phyloP scores from a whole-genome alignment of 2,329 filamentous ascomycete species.

The Pseudogymnoascus sp. region DNA sequence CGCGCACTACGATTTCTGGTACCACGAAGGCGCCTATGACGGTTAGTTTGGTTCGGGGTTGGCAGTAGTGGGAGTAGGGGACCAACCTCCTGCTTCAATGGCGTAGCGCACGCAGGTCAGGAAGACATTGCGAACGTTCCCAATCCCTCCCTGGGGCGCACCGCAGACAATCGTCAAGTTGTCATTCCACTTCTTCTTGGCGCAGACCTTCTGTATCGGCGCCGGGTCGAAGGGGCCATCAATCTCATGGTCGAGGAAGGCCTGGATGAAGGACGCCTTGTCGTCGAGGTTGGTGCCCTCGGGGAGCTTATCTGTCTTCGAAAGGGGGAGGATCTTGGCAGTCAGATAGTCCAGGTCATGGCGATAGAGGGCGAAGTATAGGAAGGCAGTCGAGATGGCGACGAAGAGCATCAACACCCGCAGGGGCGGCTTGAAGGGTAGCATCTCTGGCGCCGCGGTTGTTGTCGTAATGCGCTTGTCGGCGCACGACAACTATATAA shows the following conservation, averaged over 20 bases:
- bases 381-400: not conserved
- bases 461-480: not conserved
- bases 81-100: slow-evolving; percentile 39
- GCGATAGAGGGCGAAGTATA: not conserved
- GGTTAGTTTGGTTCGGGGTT: slow-evolving; percentile 12
- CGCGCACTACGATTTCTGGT: slow-evolving; percentile 22
- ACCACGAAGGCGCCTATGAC: slow-evolving; percentile 26
- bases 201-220: slow-evolving; percentile 25
- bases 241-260: slow-evolving; percentile 15
- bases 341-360: not conserved
- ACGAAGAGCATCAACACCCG: not conserved
- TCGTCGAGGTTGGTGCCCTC: not conserved
- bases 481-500: not conserved
- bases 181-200: slow-evolving; percentile 32
- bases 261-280: slow-evolving; percentile 14
- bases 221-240: slow-evolving; percentile 19
- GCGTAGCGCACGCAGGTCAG: slow-evolving; percentile 39
- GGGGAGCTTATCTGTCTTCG: not conserved
- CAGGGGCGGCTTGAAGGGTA: not conserved
- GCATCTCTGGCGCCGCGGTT: not conserved
- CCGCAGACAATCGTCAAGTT: slow-evolving; percentile 37
- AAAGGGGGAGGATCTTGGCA: not conserved
- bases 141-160: slow-evolving; percentile 36
- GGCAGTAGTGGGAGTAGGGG: slow-evolving; percentile 18
- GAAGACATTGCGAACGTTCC: slow-evolving; percentile 36